Percentiles rank a stretch among this genome's conserved stretches.
Evolutionary conservation across 805 yeast genomes (phyloP).

Genomic region (Monosporozyma unispora): DNA sequence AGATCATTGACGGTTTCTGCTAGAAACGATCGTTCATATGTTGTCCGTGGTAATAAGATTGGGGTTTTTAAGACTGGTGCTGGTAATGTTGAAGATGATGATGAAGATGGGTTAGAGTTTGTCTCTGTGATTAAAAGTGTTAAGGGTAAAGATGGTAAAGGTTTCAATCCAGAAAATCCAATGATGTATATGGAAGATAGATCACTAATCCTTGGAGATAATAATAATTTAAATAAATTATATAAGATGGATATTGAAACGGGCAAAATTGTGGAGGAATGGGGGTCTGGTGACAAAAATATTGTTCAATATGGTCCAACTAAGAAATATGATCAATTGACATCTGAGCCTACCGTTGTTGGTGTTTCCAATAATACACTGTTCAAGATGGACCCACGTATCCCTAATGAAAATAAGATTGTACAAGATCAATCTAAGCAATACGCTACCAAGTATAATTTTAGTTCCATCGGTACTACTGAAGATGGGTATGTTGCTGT

Average conservation of each 20-base stretch:
- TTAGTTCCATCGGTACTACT: slow-evolving; percentile 60
- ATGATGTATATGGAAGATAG: slow-evolving; percentile 75
- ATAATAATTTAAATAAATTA: slow-evolving; percentile 36
- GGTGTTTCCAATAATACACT: slow-evolving; percentile 60
- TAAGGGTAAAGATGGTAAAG: slow-evolving; percentile 40
- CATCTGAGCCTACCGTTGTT: slow-evolving; percentile 62
- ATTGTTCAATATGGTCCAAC: slow-evolving; percentile 58
- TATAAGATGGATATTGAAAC: slow-evolving; percentile 71
- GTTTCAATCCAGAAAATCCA: slow-evolving; percentile 49
- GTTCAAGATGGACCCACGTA: slow-evolving; percentile 75
- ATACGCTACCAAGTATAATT: slow-evolving; percentile 47
- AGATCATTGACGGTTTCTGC: slow-evolving; percentile 62
- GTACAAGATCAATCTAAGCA: slow-evolving; percentile 47
- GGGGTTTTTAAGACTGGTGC: slow-evolving; percentile 65
- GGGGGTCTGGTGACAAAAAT: slow-evolving; percentile 48
- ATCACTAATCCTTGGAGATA: slow-evolving; percentile 55
- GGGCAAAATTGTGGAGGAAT: slow-evolving; percentile 81
- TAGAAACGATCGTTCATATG: slow-evolving; percentile 64
- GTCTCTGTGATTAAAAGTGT: slow-evolving; percentile 60
- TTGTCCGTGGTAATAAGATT: slow-evolving; percentile 66
- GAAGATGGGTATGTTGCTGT: slow-evolving; percentile 67
- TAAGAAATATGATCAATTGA: slow-evolving; percentile 63
- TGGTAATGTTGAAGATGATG: slow-evolving; percentile 30
- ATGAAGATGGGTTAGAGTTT: slow-evolving; percentile 41
- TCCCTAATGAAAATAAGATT: slow-evolving; percentile 43